A percentile compares a stretch with the other conserved stretches of the same genome.
phyloP scores from a whole-genome alignment of 192 early-diverging fungal genomes.

The Linnemannia hyalina region DNA sequence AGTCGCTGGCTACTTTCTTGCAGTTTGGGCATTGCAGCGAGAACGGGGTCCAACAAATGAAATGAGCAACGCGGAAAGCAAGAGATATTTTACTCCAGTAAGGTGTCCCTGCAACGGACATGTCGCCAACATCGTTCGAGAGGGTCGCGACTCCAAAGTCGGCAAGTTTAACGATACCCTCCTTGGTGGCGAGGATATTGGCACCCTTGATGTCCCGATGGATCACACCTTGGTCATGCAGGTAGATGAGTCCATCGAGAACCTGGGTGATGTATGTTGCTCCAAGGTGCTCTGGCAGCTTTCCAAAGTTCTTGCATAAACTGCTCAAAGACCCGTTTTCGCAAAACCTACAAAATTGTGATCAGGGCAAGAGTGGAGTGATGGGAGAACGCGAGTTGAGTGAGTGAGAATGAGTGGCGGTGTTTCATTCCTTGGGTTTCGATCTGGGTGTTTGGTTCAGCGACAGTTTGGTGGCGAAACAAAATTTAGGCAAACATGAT shows the following conservation, averaged over 20 bases:
- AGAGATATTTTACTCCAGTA: slow-evolving; percentile 69
- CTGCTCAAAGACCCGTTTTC: slow-evolving; percentile 81
- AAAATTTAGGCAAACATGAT: background rate
- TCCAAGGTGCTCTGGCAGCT: slow-evolving; percentile 78
- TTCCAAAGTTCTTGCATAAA: slow-evolving; percentile 79
- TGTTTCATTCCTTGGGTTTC: background rate
- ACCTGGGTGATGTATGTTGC: slow-evolving; percentile 87
- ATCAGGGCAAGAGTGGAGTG: background rate
- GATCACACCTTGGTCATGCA: slow-evolving; percentile 88
- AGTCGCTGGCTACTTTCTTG: background rate
- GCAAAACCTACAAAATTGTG: slow-evolving; percentile 62
- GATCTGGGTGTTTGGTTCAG: background rate
- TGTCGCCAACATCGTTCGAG: slow-evolving; percentile 59
- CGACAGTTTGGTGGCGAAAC: background rate
- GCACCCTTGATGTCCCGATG: slow-evolving; percentile 95
- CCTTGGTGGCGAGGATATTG: slow-evolving; percentile 79
- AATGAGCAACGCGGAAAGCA: background rate
- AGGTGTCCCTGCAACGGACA: slow-evolving; percentile 74
- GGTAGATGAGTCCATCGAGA: slow-evolving; percentile 86
- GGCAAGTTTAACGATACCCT: slow-evolving; percentile 80
- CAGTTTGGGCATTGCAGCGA: background rate
- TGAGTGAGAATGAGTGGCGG: background rate
- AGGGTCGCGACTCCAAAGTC: slow-evolving; percentile 84
- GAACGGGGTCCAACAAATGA: background rate
- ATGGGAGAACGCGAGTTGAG: background rate